Conservation (phyloP, 257 asterid species). For the Scutellaria galericulata region DNA sequence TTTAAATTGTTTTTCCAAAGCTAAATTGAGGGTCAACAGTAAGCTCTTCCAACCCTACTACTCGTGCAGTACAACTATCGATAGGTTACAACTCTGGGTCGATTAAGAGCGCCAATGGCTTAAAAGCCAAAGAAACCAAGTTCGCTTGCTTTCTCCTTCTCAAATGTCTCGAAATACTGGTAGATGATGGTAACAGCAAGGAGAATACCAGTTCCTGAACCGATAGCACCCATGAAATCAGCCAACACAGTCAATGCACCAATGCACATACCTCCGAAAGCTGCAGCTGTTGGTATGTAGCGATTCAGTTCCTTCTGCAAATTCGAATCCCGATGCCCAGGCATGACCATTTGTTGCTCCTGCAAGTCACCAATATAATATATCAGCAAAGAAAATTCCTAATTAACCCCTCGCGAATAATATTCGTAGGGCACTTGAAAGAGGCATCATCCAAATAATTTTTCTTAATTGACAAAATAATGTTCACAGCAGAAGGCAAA, state of each 20-base stretch:
- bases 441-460: no score
- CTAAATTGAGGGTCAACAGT: background rate
- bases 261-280: slow-evolving; percentile 77
- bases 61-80: slow-evolving; percentile 20
- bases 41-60: slow-evolving; percentile 13
- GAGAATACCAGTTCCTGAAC: slow-evolving; percentile 76
- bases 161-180: slow-evolving; percentile 77
- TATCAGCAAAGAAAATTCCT: background rate
- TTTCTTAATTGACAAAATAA: background rate
- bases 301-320: slow-evolving; percentile 71
- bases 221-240: slow-evolving; percentile 77
- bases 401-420: no score
- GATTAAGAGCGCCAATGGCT: slow-evolving; percentile 18
- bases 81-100: background rate
- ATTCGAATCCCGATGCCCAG: slow-evolving; percentile 74
- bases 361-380: slow-evolving; percentile 32
- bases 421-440: no score
- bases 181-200: slow-evolving; percentile 76
- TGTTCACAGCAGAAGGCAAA: background rate
- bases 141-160: slow-evolving; percentile 81
- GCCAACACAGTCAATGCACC: slow-evolving; percentile 79
- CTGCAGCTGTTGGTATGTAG: slow-evolving; percentile 77
- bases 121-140: slow-evolving; percentile 75
- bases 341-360: slow-evolving; percentile 94
- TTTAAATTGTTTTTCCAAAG: background rate